Base-by-base conservation (phyloP, 2,329 filamentous ascomycete species). In the Colletotrichum sp. region DNA sequence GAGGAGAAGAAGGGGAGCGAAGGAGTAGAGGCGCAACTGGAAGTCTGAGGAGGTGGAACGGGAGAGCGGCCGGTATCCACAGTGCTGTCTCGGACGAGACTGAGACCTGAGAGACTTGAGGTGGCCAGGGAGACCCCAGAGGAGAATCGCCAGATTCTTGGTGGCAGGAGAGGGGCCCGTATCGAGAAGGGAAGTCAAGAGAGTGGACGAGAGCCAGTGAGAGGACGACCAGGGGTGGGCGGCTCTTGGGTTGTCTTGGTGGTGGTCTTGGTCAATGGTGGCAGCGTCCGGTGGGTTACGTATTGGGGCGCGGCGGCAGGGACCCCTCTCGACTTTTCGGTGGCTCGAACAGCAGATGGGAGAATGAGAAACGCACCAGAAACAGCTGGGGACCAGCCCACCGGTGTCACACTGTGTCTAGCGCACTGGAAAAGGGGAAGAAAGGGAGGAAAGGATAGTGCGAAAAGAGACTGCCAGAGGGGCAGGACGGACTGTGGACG, bases 291-390 rank as follows among this genome's bases (percentile, higher is more conserved):
- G 24, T 26, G 34, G 67, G 26, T 59, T 68, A 68, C 66, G 67
- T 55, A 74, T 55, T 59, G 68, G 44, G 18, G 71, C 21, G 39
- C 34, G 52, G 72, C 39, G 62, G 62, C 72, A 67, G 68, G 44
- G 67, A 64, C 62, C 68, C 62, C 64, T 59, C 69, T 63, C 28
- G 63, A 64, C 39, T 39, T 64, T 44, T 39, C n/a, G 55, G 36
- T 30, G 28, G 59, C 71, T 68, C 64, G 69, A 75, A 76, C 71
- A 76, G 66, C 65, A 66, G 66, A 66, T 39, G 66, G 65, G 49
- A 71, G 66, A 72, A 76, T 71, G 71, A 76, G 71, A 76, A 76
- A 76, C 75, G 71, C 71, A 76, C 66, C 62, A 76, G 75, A 76
- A 76, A 76, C 75, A 63, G 49, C 71, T 73, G 34, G 57, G 57